phyloP scores from a whole-genome alignment of 1,139 yeast species.

The Protomyces gravidus region DNA sequence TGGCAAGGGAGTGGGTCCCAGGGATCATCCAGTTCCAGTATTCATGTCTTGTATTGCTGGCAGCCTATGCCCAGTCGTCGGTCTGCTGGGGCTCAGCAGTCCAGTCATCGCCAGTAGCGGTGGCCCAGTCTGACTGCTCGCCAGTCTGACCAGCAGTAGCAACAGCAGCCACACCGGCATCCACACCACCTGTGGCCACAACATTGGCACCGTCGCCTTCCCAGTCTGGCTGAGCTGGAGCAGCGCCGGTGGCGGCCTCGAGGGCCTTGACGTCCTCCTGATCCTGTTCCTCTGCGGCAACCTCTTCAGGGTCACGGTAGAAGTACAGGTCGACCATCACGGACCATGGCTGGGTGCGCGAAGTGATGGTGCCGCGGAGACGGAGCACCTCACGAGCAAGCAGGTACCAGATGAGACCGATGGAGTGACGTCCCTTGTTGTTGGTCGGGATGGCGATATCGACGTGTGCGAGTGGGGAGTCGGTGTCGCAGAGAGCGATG shows the following conservation, averaged over 20 bases:
- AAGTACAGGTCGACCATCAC: conserved; percentile 99
- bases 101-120: conserved; percentile 48
- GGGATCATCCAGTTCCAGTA: neutral
- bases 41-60: neutral
- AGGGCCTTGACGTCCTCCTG: conserved; percentile 56
- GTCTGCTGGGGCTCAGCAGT: conserved; percentile 26
- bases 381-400: conserved; percentile 98
- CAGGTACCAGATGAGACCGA: conserved; percentile 99
- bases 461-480: conserved; percentile 97
- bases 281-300: conserved; percentile 65
- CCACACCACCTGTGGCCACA: conserved; percentile 57
- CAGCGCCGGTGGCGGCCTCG: conserved; percentile 59
- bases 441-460: conserved; percentile 99
- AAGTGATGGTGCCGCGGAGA: conserved; percentile 96
- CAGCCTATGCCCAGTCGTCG: conserved; percentile 21
- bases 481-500: conserved; percentile 97
- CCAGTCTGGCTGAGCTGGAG: conserved; percentile 40
- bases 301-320: conserved; percentile 99
- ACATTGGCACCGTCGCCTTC: conserved; percentile 54
- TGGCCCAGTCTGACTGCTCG: conserved; percentile 87
- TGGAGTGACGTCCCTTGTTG: conserved; percentile 99
- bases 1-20: conserved; percentile 4
- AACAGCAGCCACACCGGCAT: conserved; percentile 85
- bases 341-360: conserved; percentile 96
- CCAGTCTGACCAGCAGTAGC: conserved; percentile 52